These are phyloP conservation scores for Penicillium psychrofluorescens DNA, from an alignment of 495 filamentous ascomycete genomes.

Conservation along the genomic window DNA sequence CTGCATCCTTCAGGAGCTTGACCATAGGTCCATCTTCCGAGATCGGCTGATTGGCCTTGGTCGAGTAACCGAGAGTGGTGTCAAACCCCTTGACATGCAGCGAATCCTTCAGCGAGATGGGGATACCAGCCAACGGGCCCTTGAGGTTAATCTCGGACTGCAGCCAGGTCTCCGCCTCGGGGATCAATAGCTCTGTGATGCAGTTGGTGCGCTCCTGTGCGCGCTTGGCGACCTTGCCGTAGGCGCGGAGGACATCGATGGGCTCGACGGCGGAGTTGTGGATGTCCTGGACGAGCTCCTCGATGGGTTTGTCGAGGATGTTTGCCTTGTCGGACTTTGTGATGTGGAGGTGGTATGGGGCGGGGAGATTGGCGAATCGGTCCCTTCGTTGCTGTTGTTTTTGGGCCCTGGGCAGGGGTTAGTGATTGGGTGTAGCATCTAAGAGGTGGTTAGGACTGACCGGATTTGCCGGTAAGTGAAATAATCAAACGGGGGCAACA, in stretches of 20 bases:
- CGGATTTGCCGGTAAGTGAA: slow-evolving; percentile 48
- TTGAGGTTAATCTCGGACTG: slow-evolving; percentile 62
- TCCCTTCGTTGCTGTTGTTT: slow-evolving; percentile 71
- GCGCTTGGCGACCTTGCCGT: slow-evolving; percentile 78
- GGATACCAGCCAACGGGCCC: slow-evolving; percentile 85
- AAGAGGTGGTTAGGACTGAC: slow-evolving; percentile 23
- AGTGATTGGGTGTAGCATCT: neutral
- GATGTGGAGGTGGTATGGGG: slow-evolving; percentile 58
- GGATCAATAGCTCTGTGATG: slow-evolving; percentile 81
- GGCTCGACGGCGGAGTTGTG: slow-evolving; percentile 59
- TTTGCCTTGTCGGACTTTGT: slow-evolving; percentile 46
- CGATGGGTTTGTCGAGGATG: slow-evolving; percentile 68
- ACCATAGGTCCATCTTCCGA: slow-evolving; percentile 67
- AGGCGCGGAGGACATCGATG: slow-evolving; percentile 74
- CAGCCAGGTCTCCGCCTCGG: slow-evolving; percentile 73
- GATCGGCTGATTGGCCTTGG: slow-evolving; percentile 58
- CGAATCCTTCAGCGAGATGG: slow-evolving; percentile 83
- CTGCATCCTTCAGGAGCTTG: slow-evolving; percentile 78
- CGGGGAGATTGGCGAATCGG: slow-evolving; percentile 59
- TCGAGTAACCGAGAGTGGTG: slow-evolving; percentile 73
- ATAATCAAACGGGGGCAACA: slow-evolving; percentile 55
- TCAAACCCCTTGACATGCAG: slow-evolving; percentile 84
- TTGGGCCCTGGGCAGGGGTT: slow-evolving; percentile 48
- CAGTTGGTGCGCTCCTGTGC: slow-evolving; percentile 89
- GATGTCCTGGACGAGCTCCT: slow-evolving; percentile 69